Base-by-base conservation (phyloP, 495 filamentous ascomycete genomes). In the Niebla homalea region DNA sequence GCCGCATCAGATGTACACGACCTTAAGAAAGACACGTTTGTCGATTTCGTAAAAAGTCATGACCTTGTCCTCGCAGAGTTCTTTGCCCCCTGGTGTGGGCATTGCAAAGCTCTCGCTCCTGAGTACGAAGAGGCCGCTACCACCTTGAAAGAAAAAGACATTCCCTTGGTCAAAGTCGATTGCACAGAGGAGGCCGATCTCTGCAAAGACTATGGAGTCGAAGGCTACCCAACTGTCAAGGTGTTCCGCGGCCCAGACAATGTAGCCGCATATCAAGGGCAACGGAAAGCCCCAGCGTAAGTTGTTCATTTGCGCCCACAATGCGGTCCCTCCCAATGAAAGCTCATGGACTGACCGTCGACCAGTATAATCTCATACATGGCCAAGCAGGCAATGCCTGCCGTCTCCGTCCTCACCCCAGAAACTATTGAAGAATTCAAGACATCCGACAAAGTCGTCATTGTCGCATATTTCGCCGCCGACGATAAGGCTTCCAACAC, bases 21-120 rank as follows among this genome's bases (percentile, higher is more conserved):
- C 32, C 70, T 99, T 51, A 90, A 80, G 65, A 84, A 78, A 66
- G 88, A 92, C 58, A 89, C 77, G 39, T 97, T 98, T 61, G 68
- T 81, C 41, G 74, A 77, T 44, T 99, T 96, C 69, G 69, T 99
- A 54, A 85, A 81, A 58, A 75, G 83, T 52, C 80, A 97, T 63
- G 80, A 84, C 57, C 75, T 97, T 49, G 92, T 99, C 40, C 77
- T 99, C 54, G 77, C 95, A 51, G 92, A 99, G 73, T 99, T 95
- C 76, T 99, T 93, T 67, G 92, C 92, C 21, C 93, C 93, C 38
- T 97, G 92, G 93, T 99, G 93, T 65, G 92, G 92, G 57, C 92
- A 98, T 78, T 98, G 92, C 84, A 98, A 98, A 75, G 84, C 87
- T 54, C 71, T 92, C 26, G 86, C 85, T 40, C 85, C 86, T 53